phyloP scores from a whole-genome alignment of 345 rosid species.

The Heritiera littoralis region DNA sequence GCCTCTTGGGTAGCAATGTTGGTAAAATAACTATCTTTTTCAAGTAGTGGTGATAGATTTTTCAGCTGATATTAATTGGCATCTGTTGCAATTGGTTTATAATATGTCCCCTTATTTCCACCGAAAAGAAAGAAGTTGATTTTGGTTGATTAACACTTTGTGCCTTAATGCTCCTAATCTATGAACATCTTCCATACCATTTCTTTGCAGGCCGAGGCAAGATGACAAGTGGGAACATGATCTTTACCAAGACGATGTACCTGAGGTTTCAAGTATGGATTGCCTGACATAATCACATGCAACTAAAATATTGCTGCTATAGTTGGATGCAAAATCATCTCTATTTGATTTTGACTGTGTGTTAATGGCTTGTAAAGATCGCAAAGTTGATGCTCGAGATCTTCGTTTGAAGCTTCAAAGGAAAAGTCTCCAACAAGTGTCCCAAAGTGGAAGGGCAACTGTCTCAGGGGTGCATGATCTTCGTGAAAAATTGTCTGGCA shows the following conservation, averaged over 20 bases:
- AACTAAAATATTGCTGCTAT: slow-evolving; percentile 36
- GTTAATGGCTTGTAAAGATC: slow-evolving; percentile 61
- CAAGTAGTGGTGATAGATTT: not conserved
- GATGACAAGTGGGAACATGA: slow-evolving; percentile 99
- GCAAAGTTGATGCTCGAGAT: slow-evolving; percentile 67
- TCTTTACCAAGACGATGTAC: slow-evolving; percentile 57
- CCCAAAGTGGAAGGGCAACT: slow-evolving; percentile 56
- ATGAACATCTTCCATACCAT: slow-evolving; percentile 2
- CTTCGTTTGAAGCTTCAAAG: slow-evolving; percentile 92
- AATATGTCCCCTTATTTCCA: not conserved
- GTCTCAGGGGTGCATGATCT: slow-evolving; percentile 66
- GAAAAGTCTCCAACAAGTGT: slow-evolving; percentile 47
- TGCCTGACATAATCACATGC: slow-evolving; percentile 30
- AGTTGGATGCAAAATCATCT: slow-evolving; percentile 41
- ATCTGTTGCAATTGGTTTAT: not conserved
- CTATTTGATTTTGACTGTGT: slow-evolving; percentile 47
- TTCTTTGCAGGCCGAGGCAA: slow-evolving; percentile 78
- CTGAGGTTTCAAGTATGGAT: slow-evolving; percentile 71
- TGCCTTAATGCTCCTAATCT: slow-evolving; percentile 2
- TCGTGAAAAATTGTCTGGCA: slow-evolving; percentile 90
- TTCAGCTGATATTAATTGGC: not conserved
- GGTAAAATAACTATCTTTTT: not conserved
- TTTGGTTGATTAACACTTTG: not conserved
- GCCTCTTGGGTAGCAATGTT: not conserved
- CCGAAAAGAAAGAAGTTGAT: not conserved